Conservation (phyloP, 306 rosid species). For the Trifolium repens region DNA sequence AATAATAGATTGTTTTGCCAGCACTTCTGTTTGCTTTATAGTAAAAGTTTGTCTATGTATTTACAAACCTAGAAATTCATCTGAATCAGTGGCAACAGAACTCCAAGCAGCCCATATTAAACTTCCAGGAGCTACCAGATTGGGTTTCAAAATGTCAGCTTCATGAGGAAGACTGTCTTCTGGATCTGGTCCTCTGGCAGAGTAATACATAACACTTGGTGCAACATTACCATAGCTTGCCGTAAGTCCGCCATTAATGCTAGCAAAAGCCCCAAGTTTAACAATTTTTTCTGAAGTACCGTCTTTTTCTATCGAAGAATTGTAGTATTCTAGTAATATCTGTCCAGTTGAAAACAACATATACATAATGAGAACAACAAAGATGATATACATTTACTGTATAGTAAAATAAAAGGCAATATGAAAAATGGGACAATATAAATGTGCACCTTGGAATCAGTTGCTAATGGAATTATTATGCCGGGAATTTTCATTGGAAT, state of each 20-base stretch:
- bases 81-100: conserved; percentile 79
- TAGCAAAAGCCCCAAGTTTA: conserved; percentile 82
- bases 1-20: neutral
- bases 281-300: conserved; percentile 55
- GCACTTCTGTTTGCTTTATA: neutral
- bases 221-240: conserved; percentile 70
- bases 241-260: conserved; percentile 76
- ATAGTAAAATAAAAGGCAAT: neutral
- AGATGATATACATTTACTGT: neutral
- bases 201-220: conserved; percentile 86
- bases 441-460: conserved; percentile 77
- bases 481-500: conserved; percentile 82
- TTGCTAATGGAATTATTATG: conserved; percentile 78
- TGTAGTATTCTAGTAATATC: conserved; percentile 80
- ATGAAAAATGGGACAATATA: conserved; percentile 13
- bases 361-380: conserved; percentile 1
- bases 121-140: conserved; percentile 95
- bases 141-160: conserved; percentile 93
- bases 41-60: neutral
- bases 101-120: conserved; percentile 99
- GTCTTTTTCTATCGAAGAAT: conserved; percentile 80
- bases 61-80: conserved; percentile 76
- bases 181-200: conserved; percentile 99
- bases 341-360: conserved; percentile 43
- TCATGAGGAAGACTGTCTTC: conserved; percentile 78